Evolutionary conservation across 2,329 filamentous ascomycete species (phyloP), one percentile per base, ranked within the genome.

Genomic region (Ceratocystis lukuohia): DNA sequence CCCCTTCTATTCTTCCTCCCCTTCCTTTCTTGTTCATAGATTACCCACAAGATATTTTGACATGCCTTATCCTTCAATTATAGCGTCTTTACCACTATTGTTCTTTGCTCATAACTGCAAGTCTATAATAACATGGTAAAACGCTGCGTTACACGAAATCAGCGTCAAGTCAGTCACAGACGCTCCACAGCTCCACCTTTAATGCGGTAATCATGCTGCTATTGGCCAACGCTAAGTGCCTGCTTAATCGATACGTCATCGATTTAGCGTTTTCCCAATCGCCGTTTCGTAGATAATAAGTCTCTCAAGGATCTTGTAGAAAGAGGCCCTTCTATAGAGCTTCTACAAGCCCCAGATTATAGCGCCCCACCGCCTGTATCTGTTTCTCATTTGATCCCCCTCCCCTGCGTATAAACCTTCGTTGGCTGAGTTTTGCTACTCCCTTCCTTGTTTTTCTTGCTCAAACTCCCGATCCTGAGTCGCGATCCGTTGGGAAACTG

Each of bases 191-290:
- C 28, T 3, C 53, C 53, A 17, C 8, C n/a, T 59, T 50, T 44
- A 44, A 17, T 15, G 12, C 12, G 5, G 8, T 8, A 15, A 28
- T 50, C 33, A 10, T n/a, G 57, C 17, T 62, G 30, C 30, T 28
- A 44, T 45, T 65, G 48, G 48, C 63, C 5, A 6, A 22, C 53
- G 17, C 37, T 33, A 30, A 25, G n/a, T 37, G 17, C 15, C 53
- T 59, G 59, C 59, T 45, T 62, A 62, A 62, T 44, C 22, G 59
- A 62, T 62, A 62, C 41, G 59, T 62, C 59, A 62, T 62, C 33
- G 41, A 8, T 5, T 44, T 12, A 20, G 59, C 59, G 41, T 62
- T 22, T 62, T 45, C 59, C 10, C 5, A 62, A 62, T 45, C 53
- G 53, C 12, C 53, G 53, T 59, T 59, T 59, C 7, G 28, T n/a